Conservation (phyloP, 495 filamentous ascomycete genomes). For the Ascobolus immersus region DNA sequence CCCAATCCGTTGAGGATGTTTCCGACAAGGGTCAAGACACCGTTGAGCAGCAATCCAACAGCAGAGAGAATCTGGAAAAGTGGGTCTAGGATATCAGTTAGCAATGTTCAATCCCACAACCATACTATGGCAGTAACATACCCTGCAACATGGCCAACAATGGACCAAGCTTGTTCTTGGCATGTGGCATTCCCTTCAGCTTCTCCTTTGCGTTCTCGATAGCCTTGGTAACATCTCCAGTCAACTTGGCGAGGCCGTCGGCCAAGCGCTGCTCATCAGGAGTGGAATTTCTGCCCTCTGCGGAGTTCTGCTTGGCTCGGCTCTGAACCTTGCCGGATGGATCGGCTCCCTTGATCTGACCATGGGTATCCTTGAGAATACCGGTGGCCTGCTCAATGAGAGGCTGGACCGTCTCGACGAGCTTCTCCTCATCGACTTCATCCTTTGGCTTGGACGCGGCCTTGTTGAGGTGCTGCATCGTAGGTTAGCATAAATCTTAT, state of each 20-base stretch:
- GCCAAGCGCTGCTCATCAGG: conserved; percentile 71
- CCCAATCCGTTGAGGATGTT: conserved; percentile 61
- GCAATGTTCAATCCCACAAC: background rate
- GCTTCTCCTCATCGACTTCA: conserved; percentile 69
- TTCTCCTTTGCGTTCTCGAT: conserved; percentile 69
- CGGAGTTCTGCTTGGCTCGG: conserved; percentile 61
- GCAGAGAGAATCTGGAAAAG: conserved; percentile 83
- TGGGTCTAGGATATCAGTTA: conserved; percentile 27
- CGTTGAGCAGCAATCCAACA: conserved; percentile 58
- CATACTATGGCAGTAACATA: background rate
- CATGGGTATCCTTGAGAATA: conserved; percentile 71
- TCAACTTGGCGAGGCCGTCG: conserved; percentile 43
- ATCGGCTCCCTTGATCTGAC: conserved; percentile 69
- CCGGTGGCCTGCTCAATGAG: conserved; percentile 60
- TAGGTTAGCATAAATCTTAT: background rate
- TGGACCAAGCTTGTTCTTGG: conserved; percentile 80
- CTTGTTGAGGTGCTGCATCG: conserved; percentile 39
- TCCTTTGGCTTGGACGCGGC: conserved; percentile 70
- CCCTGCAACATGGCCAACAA: conserved; percentile 52
- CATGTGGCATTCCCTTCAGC: conserved; percentile 74
- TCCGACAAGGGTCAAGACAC: conserved; percentile 63
- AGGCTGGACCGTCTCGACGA: conserved; percentile 65
- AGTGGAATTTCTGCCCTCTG: conserved; percentile 54
- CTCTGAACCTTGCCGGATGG: conserved; percentile 70
- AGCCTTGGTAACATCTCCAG: conserved; percentile 36